Base-by-base conservation (phyloP, 305 asterid genomes). In the Ajuga reptans region DNA sequence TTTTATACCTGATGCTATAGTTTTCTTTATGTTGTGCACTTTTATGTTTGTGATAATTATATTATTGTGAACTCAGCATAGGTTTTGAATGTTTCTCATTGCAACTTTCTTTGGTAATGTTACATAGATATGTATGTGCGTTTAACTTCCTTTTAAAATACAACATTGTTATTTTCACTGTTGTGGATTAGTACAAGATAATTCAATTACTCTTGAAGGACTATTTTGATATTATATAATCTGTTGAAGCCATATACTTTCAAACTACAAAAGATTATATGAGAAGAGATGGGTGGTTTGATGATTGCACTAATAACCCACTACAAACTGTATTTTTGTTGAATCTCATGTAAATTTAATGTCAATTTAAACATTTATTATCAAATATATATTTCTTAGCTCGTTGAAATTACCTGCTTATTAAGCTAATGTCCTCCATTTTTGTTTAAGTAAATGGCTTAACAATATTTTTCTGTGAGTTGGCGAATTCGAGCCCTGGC, bases 1-100 rank as follows among this genome's bases (percentile, higher is more conserved):
- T 74, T 34, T 66, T 49, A 55, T 15, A 42, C 71, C 33, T 64
- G 12, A 9, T 27, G 24, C 31, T 49, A 11, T 73, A 64, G 69
- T 31, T 43, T 80, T 41, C 51, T 59, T 60, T 45, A 18, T 34
- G 33, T 64, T 65, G 11, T 74, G 71, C 76, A 50, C 16, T 45
- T 34, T 60, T 29, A 53, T 72, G 50, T 64, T 57, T 49, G 14
- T 49, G 64, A 47, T 14, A 24, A 57, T 59, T 37, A 66, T 54
- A 59, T 72, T 61, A 43, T 65, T 39, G 3, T 45, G 2, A 53
- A 21, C 50, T 53, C 58, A 39, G 15, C 65, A 47, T 11, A 46
- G 41, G 36, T 27, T 17, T 65, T 47, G 15, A 39, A 16, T 60
- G 58, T 67, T 67, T n/a, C 73, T 66, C 45, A 36, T 18, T 14